Conservation (phyloP, 768 basidiomycete species). For the Gymnopilus junonius region DNA sequence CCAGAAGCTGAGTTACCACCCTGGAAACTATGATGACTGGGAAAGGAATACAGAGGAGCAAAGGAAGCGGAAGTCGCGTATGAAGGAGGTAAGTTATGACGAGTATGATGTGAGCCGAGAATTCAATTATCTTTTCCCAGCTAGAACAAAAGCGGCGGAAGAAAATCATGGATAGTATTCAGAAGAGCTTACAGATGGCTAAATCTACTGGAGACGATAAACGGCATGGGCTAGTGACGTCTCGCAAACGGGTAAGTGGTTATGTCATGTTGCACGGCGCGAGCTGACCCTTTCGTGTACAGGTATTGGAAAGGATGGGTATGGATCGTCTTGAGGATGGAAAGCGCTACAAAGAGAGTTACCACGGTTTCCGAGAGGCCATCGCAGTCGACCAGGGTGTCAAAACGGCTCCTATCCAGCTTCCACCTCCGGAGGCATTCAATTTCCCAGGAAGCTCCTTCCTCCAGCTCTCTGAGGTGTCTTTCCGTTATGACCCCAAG, state of each 20-base stretch:
- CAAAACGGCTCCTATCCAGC: constrained; percentile 35
- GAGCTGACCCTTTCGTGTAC: neutral
- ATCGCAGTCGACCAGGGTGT: constrained; percentile 41
- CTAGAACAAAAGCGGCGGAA: constrained; percentile 40
- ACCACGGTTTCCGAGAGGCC: constrained; percentile 35
- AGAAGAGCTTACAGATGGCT: constrained; percentile 51
- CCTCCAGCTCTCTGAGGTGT: constrained; percentile 37
- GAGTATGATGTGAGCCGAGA: neutral
- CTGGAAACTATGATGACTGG: constrained; percentile 58
- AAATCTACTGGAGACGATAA: constrained; percentile 68
- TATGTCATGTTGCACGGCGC: neutral
- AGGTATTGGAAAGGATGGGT: constrained; percentile 38
- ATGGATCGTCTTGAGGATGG: constrained; percentile 37
- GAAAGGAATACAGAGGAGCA: constrained; percentile 50
- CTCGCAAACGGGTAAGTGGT: constrained; percentile 50
- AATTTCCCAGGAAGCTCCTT: constrained; percentile 34
- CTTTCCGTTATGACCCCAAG: constrained; percentile 31
- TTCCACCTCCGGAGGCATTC: constrained; percentile 36
- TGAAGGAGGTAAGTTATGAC: constrained; percentile 41
- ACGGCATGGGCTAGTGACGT: constrained; percentile 52
- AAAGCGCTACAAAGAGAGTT: constrained; percentile 34
- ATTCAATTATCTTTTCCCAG: constrained; percentile 10
- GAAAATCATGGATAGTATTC: constrained; percentile 58
- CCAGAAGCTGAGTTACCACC: constrained; percentile 54
- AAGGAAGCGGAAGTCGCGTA: constrained; percentile 45